Evolutionary conservation across 192 early-diverging fungal genomes (phyloP), one percentile per base, ranked within the genome.

Genomic region (Linnemannia zychae): DNA sequence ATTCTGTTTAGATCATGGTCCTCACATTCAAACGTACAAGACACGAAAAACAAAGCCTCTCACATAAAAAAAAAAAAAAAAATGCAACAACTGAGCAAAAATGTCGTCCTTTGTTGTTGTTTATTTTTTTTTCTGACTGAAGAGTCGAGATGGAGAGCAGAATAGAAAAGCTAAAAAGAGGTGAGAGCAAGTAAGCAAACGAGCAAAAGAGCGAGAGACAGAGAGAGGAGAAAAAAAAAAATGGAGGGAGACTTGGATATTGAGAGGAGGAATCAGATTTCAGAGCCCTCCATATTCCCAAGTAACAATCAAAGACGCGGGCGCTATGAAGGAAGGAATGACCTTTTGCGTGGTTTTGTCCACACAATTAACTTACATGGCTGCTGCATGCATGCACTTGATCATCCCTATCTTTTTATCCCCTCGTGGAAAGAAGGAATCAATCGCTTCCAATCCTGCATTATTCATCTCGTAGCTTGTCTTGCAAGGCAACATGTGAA

Each of bases 1-100:
- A 12, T 15, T 24, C 31, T n/a, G 28, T 24, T 31, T 63, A 63
- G 57, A 63, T 63, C 57, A 63, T 63, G 57, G 24, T 33, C 57
- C 28, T 63, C 11, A 31, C 7, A 49, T 49, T 49, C 48, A 49
- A 49, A 11, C 48, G 48, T 49, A 11, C 48, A 49, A 17, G 48
- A 28, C n/a, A 60, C 40, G 9, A 44, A 44, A 44, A 44, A 44
- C 3, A 44, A 44, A 44, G 40, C 40, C 40, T 44, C 40, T 44
- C 3, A 44, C 9, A 44, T 44, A 44, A 9, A 44, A 44, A 63
- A 63, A 15, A 12, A 15, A 63, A 63, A 63, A n/a, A 63, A 60
- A 60, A 53, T 44, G n/a, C n/a, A n/a, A n/a, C n/a, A n/a, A n/a
- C 49, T 20, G 57, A 63, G 57, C 57, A 63, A 63, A 63, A 28